Conservation (phyloP, 495 filamentous ascomycete genomes). For the Parachaetomium inaequale region DNA sequence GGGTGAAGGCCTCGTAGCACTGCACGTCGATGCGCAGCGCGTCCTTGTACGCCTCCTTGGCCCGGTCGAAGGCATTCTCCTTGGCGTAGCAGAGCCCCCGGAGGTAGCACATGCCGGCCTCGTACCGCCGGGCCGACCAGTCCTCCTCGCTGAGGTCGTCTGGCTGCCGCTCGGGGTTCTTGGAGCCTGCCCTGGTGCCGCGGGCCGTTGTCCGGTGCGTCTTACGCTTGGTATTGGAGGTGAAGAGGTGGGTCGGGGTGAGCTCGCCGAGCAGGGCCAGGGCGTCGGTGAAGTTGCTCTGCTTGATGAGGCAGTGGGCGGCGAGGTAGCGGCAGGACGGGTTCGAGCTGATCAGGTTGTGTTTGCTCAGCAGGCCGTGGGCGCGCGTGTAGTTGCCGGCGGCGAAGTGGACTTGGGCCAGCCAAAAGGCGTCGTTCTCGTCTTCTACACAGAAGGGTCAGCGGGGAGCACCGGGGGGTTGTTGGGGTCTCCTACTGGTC, state of each 20-base stretch:
- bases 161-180: constrained; percentile 49
- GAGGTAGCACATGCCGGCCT: constrained; percentile 96
- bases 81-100: constrained; percentile 93
- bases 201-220: constrained; percentile 43
- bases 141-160: constrained; percentile 64
- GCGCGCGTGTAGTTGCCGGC: constrained; percentile 92
- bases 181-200: constrained; percentile 36
- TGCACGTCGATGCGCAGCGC: constrained; percentile 95
- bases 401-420: constrained; percentile 66
- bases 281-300: constrained; percentile 83
- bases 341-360: constrained; percentile 76
- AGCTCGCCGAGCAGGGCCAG: constrained; percentile 85
- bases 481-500: constrained; percentile 59
- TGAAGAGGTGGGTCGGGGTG: constrained; percentile 82
- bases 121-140: constrained; percentile 70
- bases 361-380: constrained; percentile 75
- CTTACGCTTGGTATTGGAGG: constrained; percentile 59
- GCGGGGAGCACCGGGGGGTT: background rate
- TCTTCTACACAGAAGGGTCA: constrained; percentile 13
- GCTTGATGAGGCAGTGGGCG: constrained; percentile 88
- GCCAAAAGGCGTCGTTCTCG: constrained; percentile 25
- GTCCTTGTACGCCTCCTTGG: constrained; percentile 97
- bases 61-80: constrained; percentile 94
- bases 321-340: constrained; percentile 87
- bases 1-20: constrained; percentile 96